Percentiles rank a stretch among this genome's conserved stretches.
Evolutionary conservation across 306 rosid genomes (phyloP).

Genomic region (Amphicarpaea edgeworthii): DNA sequence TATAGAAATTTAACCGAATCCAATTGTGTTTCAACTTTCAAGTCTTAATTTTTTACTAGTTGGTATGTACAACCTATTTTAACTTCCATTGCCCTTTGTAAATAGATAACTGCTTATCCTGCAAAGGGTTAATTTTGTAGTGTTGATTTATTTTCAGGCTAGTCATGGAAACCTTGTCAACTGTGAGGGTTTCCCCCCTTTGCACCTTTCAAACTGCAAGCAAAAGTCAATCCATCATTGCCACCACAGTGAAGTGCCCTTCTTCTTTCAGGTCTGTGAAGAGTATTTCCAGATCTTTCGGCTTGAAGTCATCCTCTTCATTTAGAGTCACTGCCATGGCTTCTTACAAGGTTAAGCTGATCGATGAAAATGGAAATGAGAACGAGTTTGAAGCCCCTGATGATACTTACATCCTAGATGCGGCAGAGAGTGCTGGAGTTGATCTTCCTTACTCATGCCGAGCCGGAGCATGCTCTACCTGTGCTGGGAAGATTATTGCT

Average conservation of each 20-base stretch:
- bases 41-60: not conserved
- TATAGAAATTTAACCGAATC: not conserved
- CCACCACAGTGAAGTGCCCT: constrained; percentile 56
- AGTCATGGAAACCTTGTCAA: constrained; percentile 66
- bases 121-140: constrained; percentile 27
- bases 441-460: constrained; percentile 91
- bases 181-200: constrained; percentile 53
- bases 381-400: constrained; percentile 78
- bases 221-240: constrained; percentile 39
- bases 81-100: not conserved
- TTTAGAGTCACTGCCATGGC: constrained; percentile 70
- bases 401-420: constrained; percentile 73
- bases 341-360: constrained; percentile 71
- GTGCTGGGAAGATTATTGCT: constrained; percentile 70
- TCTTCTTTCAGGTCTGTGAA: constrained; percentile 59
- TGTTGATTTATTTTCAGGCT: constrained; percentile 54
- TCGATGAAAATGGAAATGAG: constrained; percentile 70
- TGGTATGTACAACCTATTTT: not conserved
- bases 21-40: constrained; percentile 1
- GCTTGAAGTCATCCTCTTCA: constrained; percentile 66
- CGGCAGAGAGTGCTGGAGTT: constrained; percentile 81
- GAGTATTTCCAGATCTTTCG: constrained; percentile 57
- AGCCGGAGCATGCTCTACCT: constrained; percentile 88
- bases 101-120: not conserved
- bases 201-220: constrained; percentile 52